phyloP scores from a whole-genome alignment of 2,329 filamentous ascomycete species.

The Aspergillus sp. region DNA sequence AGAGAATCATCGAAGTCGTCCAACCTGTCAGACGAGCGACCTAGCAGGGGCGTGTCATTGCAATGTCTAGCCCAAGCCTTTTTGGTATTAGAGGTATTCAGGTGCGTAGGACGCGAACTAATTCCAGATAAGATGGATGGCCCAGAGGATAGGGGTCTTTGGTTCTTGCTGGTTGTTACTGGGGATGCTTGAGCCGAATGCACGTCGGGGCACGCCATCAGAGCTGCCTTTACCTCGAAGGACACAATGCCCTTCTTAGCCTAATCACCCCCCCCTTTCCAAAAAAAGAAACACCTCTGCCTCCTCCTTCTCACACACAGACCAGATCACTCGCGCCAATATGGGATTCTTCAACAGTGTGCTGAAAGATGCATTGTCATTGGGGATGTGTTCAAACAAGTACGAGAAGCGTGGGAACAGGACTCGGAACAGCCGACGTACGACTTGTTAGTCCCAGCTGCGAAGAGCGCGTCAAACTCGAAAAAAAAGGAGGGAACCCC shows the following conservation, averaged over 20 bases:
- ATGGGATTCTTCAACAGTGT: neutral
- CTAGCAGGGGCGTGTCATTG: constrained; percentile 4
- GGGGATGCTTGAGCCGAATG: constrained; percentile 3
- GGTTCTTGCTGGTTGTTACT: neutral
- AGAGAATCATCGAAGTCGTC: neutral
- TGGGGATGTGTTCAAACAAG: neutral
- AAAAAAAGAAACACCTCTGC: neutral
- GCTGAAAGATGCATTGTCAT: constrained; percentile 1
- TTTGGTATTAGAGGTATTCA: neutral
- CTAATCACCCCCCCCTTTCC: neutral
- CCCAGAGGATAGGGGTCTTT: neutral
- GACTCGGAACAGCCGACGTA: neutral
- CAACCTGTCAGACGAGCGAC: constrained; percentile 1
- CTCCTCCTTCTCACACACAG: neutral
- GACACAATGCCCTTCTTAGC: neutral
- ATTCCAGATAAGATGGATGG: neutral
- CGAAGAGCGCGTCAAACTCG: neutral
- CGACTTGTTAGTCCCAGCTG: neutral
- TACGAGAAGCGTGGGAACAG: neutral
- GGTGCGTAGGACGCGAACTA: constrained; percentile 1
- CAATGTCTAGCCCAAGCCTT: neutral
- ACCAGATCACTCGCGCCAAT: neutral
- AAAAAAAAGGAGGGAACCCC: neutral
- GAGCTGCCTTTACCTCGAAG: neutral
- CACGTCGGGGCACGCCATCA: constrained; percentile 4